Evolutionary conservation across 2,329 filamentous ascomycete species (phyloP), one percentile per base, ranked within the genome.

Genomic region (Talaromyces sp.): DNA sequence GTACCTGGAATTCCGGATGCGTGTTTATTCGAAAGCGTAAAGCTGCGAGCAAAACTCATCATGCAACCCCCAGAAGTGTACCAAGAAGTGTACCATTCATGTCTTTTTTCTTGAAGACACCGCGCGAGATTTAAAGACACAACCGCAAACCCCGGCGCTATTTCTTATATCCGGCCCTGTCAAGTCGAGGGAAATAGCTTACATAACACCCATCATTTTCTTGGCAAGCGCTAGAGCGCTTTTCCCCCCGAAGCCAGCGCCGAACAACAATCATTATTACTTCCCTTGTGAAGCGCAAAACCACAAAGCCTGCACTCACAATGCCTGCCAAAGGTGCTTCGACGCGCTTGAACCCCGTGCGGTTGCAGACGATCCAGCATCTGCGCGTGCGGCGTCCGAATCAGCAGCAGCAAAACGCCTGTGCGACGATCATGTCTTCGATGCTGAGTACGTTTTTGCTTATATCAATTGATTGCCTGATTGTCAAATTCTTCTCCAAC

Each of bases 331-430:
- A 78, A 66, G 75, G 73, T 60, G 69, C 72, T 46, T 70, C 75
- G n/a, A 79, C 77, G 61, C 73, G 73, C 58, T 68, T 79, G 57
- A 77, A 75, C 66, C 75, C 77, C 31, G 70, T 80, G 62, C 76
- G 76, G 63, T 70, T 80, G 53, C 77, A 80, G 69, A 77, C 77
- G 61, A 76, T 80, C 63, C 68, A 72, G 58, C 72, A 87, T 69
- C 81, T 90, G 61, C 84, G 85, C 67, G 81, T 90, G 55, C 82
- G 84, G 65, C 80, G 83, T 66, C 86, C 87, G 55, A 86, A 88
- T 68, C 79, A 83, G 59, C 76, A 83, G 64, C 81, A 86, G 68
- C 75, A 77, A 63, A 88, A 88, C 70, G 84, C 87, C 58, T 90
- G 88, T 69, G 72, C 88, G 55, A 81, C 82, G 17, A 78, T 87